A percentile compares a stretch with the other conserved stretches of the same genome.
Evolutionary conservation across 495 filamentous ascomycete genomes (phyloP).

Genomic region (Penicillium goetzii): DNA sequence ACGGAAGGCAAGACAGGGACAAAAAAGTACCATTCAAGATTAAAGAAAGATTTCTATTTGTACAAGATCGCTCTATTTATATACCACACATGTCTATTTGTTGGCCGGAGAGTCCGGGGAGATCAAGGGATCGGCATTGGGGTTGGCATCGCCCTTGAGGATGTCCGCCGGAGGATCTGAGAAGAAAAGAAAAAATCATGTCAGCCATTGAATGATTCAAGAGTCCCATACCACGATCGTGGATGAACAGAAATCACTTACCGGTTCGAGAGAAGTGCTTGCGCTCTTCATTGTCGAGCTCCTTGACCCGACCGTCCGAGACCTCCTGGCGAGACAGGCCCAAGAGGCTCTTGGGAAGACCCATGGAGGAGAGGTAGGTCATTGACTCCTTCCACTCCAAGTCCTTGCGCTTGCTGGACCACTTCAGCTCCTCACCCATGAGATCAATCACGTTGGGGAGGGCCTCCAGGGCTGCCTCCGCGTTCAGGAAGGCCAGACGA

Average conservation of each 20-base stretch:
- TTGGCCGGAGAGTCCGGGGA: constrained; percentile 48
- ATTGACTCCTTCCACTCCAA: constrained; percentile 85
- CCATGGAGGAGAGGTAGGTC: constrained; percentile 81
- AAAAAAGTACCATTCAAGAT: constrained; percentile 19
- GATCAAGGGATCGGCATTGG: constrained; percentile 35
- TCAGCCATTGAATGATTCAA: constrained; percentile 31
- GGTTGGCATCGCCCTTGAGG: constrained; percentile 49
- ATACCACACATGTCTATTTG: constrained; percentile 42
- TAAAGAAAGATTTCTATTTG: constrained; percentile 33
- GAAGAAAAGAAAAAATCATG: not conserved
- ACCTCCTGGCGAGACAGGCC: constrained; percentile 73
- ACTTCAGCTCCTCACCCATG: constrained; percentile 87
- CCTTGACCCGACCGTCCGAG: constrained; percentile 73
- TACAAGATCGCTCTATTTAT: constrained; percentile 37
- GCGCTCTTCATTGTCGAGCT: constrained; percentile 68
- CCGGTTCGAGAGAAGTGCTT: constrained; percentile 77
- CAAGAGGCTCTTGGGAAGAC: constrained; percentile 76
- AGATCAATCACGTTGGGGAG: constrained; percentile 88
- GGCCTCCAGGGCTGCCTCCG: constrained; percentile 90
- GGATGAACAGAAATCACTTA: constrained; percentile 36
- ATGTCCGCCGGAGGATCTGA: constrained; percentile 62
- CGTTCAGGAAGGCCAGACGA: constrained; percentile 90
- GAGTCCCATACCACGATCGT: not conserved
- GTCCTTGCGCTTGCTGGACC: constrained; percentile 75
- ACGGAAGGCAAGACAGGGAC: not conserved